phyloP scores from a whole-genome alignment of 2,329 filamentous ascomycete genomes.

The Aureobasidium melanogenum region DNA sequence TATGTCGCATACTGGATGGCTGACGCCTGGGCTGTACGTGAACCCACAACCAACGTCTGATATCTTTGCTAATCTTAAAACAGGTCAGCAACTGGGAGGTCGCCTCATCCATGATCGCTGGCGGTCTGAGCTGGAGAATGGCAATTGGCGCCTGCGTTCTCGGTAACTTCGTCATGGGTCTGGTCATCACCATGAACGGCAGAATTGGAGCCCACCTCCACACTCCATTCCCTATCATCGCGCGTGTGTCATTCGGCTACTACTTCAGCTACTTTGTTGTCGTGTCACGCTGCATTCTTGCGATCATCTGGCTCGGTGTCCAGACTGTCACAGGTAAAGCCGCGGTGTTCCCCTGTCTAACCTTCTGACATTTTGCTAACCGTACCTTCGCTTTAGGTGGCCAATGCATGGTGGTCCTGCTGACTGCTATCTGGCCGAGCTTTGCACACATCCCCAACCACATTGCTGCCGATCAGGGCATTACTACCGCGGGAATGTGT shows the following conservation, averaged over 20 bases:
- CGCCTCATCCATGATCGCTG: conserved; percentile 17
- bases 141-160: conserved; percentile 18
- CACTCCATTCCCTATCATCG: conserved; percentile 46
- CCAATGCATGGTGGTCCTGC: conserved; percentile 42
- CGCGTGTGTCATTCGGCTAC: conserved; percentile 47
- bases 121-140: conserved; percentile 17
- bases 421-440: conserved; percentile 47
- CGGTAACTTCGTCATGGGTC: conserved; percentile 16
- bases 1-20: conserved; percentile 20
- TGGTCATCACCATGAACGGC: conserved; percentile 40
- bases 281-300: conserved; percentile 44
- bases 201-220: conserved; percentile 44
- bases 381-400: no score
- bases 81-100: conserved; percentile 15
- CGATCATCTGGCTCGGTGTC: conserved; percentile 40
- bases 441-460: conserved; percentile 26
- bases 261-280: conserved; percentile 48
- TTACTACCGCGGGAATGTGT: conserved; percentile 33
- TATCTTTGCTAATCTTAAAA: no score
- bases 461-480: conserved; percentile 31
- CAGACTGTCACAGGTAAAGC: conserved; percentile 48
- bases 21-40: conserved; percentile 16
- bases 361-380: no score
- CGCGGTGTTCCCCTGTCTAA: no score
- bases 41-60: no score